A percentile compares a stretch with the other conserved stretches of the same genome.
These are phyloP conservation scores for Phytopythium delawarense DNA, from an alignment of 352 stramenopile genomes.

Conservation along the genomic window DNA sequence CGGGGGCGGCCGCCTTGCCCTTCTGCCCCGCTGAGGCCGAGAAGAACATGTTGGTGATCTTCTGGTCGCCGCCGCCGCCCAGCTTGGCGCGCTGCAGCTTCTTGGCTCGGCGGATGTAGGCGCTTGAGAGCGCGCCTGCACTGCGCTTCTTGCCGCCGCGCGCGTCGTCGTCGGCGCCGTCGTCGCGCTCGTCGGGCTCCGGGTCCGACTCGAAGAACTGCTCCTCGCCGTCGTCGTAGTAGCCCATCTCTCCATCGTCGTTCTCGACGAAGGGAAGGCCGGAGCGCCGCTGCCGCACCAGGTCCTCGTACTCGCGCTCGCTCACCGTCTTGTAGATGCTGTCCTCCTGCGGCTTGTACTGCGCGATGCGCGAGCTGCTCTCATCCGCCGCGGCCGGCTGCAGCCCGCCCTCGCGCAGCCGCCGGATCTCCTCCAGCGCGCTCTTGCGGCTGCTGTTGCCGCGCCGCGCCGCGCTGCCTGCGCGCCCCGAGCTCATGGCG, in stretches of 20 bases:
- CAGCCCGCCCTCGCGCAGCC: conserved; percentile 47
- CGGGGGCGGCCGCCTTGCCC: conserved; percentile 19
- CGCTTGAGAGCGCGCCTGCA: conserved; percentile 69
- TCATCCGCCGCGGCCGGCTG: conserved; percentile 6
- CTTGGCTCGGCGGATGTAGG: conserved; percentile 73
- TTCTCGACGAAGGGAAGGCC: conserved; percentile 83
- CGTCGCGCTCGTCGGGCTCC: conserved; percentile 23
- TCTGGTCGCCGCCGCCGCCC: conserved; percentile 63
- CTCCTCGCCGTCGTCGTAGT: conserved; percentile 87
- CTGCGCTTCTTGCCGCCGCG: conserved; percentile 62
- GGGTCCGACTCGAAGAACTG: conserved; percentile 86
- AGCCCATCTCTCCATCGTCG: conserved; percentile 81
- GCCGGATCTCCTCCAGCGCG: conserved; percentile 75
- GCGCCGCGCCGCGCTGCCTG: conserved; percentile 24
- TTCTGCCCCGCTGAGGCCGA: conserved; percentile 43
- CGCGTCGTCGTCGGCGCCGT: conserved; percentile 36
- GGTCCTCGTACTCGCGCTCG: conserved; percentile 80
- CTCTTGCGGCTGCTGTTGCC: conserved; percentile 36
- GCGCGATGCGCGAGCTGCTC: conserved; percentile 45
- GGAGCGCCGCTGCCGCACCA: conserved; percentile 74
- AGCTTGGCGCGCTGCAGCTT: conserved; percentile 84
- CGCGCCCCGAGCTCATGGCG: conserved; percentile 58
- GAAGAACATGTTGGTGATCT: conserved; percentile 90
- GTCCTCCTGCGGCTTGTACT: conserved; percentile 71
- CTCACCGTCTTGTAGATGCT: conserved; percentile 85